These are phyloP conservation scores for Vigna mungo DNA, from an alignment of 306 rosid genomes.

Conservation along the genomic window DNA sequence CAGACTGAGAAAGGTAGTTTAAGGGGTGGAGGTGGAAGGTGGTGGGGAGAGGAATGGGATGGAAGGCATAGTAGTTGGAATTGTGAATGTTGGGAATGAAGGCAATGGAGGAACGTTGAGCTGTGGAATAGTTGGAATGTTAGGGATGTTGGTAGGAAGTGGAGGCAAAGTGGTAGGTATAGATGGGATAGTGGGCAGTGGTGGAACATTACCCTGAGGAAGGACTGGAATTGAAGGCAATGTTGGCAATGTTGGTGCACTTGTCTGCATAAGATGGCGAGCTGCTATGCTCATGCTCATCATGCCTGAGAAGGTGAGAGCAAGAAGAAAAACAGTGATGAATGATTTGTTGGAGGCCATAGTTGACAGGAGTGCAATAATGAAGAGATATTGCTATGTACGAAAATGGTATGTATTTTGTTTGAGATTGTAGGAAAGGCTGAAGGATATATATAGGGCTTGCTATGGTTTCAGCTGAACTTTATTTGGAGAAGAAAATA, in stretches of 20 bases:
- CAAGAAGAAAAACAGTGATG: conserved; percentile 33
- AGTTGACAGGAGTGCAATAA: neutral
- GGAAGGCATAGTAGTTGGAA: conserved; percentile 44
- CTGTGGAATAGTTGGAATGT: conserved; percentile 30
- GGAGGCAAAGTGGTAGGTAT: neutral
- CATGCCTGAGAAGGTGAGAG: conserved; percentile 39
- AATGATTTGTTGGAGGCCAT: conserved; percentile 38
- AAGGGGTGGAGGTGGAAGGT: conserved; percentile 44
- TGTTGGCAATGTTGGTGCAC: conserved; percentile 25
- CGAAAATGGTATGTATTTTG: neutral
- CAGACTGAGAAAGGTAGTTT: neutral
- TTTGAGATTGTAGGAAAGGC: conserved; percentile 30
- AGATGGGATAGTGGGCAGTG: conserved; percentile 40
- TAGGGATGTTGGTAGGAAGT: conserved; percentile 38
- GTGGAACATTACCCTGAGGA: conserved; percentile 34
- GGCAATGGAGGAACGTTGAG: conserved; percentile 27
- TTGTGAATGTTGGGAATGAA: conserved; percentile 32
- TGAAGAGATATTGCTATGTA: neutral
- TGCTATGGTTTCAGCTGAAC: neutral
- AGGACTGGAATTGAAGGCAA: conserved; percentile 30
- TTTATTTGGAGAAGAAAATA: conserved; percentile 13
- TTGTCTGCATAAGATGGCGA: conserved; percentile 49
- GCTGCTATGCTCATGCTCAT: conserved; percentile 36
- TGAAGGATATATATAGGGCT: conserved; percentile 32
- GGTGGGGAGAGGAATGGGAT: conserved; percentile 51